A percentile compares a stretch with the other conserved stretches of the same genome.
Evolutionary conservation across 2,329 filamentous ascomycete species (phyloP).

Genomic region (Helminthosporium solani): DNA sequence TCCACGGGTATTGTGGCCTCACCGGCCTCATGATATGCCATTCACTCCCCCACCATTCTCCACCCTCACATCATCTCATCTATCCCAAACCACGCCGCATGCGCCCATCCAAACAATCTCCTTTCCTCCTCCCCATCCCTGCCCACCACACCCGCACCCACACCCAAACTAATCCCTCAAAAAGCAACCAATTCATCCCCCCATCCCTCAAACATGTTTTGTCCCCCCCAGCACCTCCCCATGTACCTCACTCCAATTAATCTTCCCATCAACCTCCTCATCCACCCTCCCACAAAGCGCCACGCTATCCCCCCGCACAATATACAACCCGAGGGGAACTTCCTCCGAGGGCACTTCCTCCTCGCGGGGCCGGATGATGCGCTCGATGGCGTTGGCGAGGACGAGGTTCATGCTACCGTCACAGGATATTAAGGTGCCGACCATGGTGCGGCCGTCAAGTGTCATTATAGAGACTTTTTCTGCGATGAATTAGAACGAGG

Average conservation of each 20-base stretch:
- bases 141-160: not conserved
- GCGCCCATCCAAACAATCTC: not conserved
- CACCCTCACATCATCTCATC: too few species aligned
- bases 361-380: slow-evolving; percentile 83
- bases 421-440: slow-evolving; percentile 77
- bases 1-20: slow-evolving; percentile 19
- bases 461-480: slow-evolving; percentile 92
- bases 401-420: slow-evolving; percentile 95
- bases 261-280: slow-evolving; percentile 82
- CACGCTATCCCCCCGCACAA: slow-evolving; percentile 93
- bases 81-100: not conserved
- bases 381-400: slow-evolving; percentile 78
- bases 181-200: not conserved
- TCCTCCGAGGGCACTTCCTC: slow-evolving; percentile 79
- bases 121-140: not conserved
- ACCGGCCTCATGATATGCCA: not conserved
- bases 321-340: slow-evolving; percentile 81
- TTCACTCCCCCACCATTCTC: not conserved
- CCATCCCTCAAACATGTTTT: slow-evolving; percentile 60
- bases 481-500: slow-evolving; percentile 42
- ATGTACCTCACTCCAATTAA: slow-evolving; percentile 90
- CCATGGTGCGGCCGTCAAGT: slow-evolving; percentile 78
- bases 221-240: slow-evolving; percentile 80
- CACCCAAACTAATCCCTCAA: not conserved
- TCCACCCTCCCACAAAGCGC: slow-evolving; percentile 87